phyloP scores from a whole-genome alignment of 73 alveolate genomes.

The Paramecium caudatum region DNA sequence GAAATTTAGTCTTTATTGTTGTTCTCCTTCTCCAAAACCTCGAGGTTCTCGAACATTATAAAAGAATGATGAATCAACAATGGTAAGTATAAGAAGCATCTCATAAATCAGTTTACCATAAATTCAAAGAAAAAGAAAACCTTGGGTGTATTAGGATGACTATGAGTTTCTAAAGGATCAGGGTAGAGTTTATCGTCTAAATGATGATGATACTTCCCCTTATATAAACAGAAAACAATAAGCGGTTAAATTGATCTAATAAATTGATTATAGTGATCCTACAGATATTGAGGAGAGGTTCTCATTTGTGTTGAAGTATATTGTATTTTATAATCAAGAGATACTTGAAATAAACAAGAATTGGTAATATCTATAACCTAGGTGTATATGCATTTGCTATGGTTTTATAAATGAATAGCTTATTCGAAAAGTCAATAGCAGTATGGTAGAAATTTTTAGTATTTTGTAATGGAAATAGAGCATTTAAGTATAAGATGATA shows the following conservation, averaged over 20 bases:
- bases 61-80: slow-evolving; percentile 22
- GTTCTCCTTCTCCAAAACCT: slow-evolving; percentile 52
- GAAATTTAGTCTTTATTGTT: slow-evolving; percentile 42
- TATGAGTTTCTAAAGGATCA: slow-evolving; percentile 58
- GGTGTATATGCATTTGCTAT: slow-evolving; percentile 4
- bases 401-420: background rate
- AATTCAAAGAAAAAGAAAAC: background rate
- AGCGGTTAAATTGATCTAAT: slow-evolving; percentile 45
- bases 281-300: slow-evolving; percentile 64
- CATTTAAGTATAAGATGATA: slow-evolving; percentile 42
- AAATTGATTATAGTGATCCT: slow-evolving; percentile 27
- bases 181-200: background rate
- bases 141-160: slow-evolving; percentile 57
- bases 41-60: slow-evolving; percentile 30
- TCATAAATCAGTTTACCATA: slow-evolving; percentile 3
- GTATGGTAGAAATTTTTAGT: slow-evolving; percentile 48
- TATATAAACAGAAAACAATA: slow-evolving; percentile 31
- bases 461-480: slow-evolving; percentile 39
- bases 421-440: background rate
- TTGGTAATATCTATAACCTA: slow-evolving; percentile 48
- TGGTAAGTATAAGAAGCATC: slow-evolving; percentile 51
- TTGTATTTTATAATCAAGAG: background rate
- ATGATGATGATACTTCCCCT: slow-evolving; percentile 54
- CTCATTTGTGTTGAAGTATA: slow-evolving; percentile 52
- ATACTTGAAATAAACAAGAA: slow-evolving; percentile 40